Evolutionary conservation across 164 flowering plant species (phyloP), one percentile per base, ranked within the genome.

Genomic region (Berberis thunbergii): DNA sequence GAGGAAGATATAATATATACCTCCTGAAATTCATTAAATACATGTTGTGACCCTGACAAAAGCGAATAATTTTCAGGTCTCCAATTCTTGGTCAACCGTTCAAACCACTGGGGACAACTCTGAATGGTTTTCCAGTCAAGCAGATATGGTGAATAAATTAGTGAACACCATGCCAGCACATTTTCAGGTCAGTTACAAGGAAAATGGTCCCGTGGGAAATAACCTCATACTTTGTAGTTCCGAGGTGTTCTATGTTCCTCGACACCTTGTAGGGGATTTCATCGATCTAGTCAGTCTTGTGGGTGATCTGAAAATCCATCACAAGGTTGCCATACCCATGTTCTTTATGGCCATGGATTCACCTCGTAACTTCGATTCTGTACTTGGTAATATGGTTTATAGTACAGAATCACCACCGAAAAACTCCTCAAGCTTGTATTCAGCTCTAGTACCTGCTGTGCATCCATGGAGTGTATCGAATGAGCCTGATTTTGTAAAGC

Each of bases 281-380:
- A 62, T 72, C 9, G 96, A 95, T 62, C 88, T 95, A 52, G 94
- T 88, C 43, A 78, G 74, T 71, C 80, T 87, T 48, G 93, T 95
- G 43, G 97, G 87, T 10, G 65, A 84, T 63, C 64, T 82, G 9
- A 84, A 89, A 4, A 77, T 95, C 60, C 97, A 95, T 81, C 86
- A 91, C 69, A 95, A 85, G 74, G 83, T 86, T 62, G 97, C 97
- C 39, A 71, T 91, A 49, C 97, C 97, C 48, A 89, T 89, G 97
- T 81, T 91, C 78, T 95, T 87, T 67, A 6, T 77, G 60, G 82
- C 99, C 9, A 89, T 95, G 88, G 96, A 88, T 69, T 80, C 87
- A 1, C 82, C 84, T 3, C 74, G 71, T 60, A 88, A 89, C 64
- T 95, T 84, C 41, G 97, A 95, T 62, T 57, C 89, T 2, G 88